phyloP scores from a whole-genome alignment of 331 rosid genomes.

The Malus hybrid region DNA sequence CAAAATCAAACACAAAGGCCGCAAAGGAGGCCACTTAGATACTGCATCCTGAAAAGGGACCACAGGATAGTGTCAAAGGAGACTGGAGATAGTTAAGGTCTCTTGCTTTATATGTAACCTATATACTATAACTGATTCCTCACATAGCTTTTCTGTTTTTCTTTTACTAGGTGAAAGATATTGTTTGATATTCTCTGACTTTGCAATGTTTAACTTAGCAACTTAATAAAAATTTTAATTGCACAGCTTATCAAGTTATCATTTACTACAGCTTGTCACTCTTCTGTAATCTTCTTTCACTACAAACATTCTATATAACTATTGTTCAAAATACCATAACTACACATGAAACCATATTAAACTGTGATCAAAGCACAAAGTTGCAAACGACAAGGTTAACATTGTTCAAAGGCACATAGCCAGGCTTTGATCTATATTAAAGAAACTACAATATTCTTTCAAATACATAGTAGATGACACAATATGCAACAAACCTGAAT shows the following conservation, averaged over 20 bases:
- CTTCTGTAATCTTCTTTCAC: no score
- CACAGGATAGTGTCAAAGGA: background rate
- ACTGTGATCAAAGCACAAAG: background rate
- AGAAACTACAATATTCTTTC: background rate
- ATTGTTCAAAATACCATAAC: background rate
- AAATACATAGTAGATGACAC: background rate
- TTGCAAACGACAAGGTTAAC: background rate
- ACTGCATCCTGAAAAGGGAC: conserved; percentile 50
- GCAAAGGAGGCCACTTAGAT: conserved; percentile 64
- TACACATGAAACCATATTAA: background rate
- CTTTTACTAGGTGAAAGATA: background rate
- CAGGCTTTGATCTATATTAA: background rate
- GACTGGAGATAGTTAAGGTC: background rate
- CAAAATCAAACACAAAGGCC: conserved; percentile 84
- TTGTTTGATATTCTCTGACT: background rate
- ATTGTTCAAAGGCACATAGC: background rate
- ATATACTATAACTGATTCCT: background rate
- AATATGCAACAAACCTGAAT: conserved; percentile 58
- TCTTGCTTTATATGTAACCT: background rate
- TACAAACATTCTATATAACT: background rate
- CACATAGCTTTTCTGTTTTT: background rate
- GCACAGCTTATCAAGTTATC: background rate
- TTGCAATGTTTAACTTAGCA: background rate
- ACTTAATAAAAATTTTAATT: background rate
- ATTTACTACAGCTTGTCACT: background rate